Percentiles rank a stretch among this genome's conserved stretches.
phyloP scores from a whole-genome alignment of 2,329 filamentous ascomycete species.

The Ceratocystiopsis minuta region DNA sequence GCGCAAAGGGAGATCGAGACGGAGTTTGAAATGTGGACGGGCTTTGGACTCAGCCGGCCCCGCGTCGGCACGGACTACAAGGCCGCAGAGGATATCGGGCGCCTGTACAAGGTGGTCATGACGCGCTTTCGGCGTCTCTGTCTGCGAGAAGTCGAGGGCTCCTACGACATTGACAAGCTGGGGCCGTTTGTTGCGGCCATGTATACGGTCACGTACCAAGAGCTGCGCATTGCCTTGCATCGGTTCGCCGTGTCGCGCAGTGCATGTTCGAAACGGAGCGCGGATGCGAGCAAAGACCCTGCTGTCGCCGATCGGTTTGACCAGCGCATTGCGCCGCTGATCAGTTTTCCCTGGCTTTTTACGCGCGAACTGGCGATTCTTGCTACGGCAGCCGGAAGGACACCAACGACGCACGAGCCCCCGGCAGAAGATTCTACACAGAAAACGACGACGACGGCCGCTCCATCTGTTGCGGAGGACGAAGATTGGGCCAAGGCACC shows the following conservation, averaged over 20 bases:
- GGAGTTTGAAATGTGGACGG: conserved; percentile 84
- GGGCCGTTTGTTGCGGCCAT: conserved; percentile 68
- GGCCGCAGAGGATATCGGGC: conserved; percentile 64
- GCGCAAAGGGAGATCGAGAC: conserved; percentile 66
- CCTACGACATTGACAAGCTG: conserved; percentile 35
- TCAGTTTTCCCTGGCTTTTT: conserved; percentile 92
- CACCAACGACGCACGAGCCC: background rate
- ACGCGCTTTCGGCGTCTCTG: conserved; percentile 51
- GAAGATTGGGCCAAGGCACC: too few relatives aligned
- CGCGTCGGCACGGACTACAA: conserved; percentile 64
- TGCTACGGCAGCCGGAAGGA: conserved; percentile 22
- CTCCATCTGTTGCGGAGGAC: too few relatives aligned
- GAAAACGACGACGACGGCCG: too few relatives aligned
- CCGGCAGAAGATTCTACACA: too few relatives aligned
- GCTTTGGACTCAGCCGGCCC: conserved; percentile 64
- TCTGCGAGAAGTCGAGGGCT: conserved; percentile 42
- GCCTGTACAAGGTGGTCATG: conserved; percentile 47
- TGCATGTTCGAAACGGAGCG: background rate
- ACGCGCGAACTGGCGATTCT: conserved; percentile 51
- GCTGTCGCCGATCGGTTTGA: conserved; percentile 20
- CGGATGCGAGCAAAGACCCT: background rate
- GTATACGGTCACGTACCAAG: conserved; percentile 64
- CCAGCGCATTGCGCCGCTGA: conserved; percentile 50
- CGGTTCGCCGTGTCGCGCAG: conserved; percentile 19
- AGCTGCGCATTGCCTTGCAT: conserved; percentile 41